Evolutionary conservation across 2,329 filamentous ascomycete species (phyloP), one percentile per base, ranked within the genome.

Genomic region (Colletotrichum eleusines): DNA sequence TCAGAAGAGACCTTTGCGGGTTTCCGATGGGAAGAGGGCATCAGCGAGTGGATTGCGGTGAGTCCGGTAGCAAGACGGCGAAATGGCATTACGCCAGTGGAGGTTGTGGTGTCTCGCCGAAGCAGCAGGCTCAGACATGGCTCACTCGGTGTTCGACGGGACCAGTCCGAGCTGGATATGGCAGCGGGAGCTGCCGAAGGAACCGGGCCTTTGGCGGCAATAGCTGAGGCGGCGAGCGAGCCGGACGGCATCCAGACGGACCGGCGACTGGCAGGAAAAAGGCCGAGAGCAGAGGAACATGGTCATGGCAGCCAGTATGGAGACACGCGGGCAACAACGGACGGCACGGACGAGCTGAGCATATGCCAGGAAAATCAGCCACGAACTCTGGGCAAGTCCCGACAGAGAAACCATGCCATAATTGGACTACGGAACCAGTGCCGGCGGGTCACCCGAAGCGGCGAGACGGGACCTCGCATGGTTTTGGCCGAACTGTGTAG

Each of bases 1-100:
- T 44, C 51, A 20, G 23, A 50, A 31, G 55, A 53, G 5, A 33
- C 64, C 8, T 74, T 81, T 61, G 77, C 78, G 2, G 80, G 80
- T 8, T 83, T 80, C 77, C 74, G 75, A 50, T 83, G 81, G 81
- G 81, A 83, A 59, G 80, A 82, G 50, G 80, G 80, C 23, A 82
- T 83, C 33, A 80, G 81, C 63, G 81, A 83, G 68, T 83, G 81
- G 81, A 78, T 82, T 44, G 65, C 69, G n/a, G 20, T 33, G 16
- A 74, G 63, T 33, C 72, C 71, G 12, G 60, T 40, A 40, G 35
- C 54, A 4, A 69, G 46, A 53, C 44, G 40, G 20, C 44, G 46
- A 26, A 38, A 48, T 5, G 16, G 9, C 20, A 7, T 55, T 18
- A 18, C 23, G 14, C 53, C 20, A 28, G 46, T 5, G 23, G 38